phyloP scores from a whole-genome alignment of 139 green algal species.

The Coelastrella sp. region DNA sequence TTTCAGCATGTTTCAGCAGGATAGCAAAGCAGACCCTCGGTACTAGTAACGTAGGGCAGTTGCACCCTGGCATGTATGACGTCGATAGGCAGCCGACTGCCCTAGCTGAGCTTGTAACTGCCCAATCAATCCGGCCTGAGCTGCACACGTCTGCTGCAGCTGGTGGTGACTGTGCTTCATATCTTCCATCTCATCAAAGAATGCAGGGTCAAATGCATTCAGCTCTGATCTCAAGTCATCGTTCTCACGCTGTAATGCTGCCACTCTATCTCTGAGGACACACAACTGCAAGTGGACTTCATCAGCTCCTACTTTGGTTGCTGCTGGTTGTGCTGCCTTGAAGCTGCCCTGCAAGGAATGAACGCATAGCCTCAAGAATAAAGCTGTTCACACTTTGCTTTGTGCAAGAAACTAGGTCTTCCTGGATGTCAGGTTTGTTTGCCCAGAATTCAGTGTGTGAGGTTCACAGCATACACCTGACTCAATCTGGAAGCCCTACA shows the following conservation, averaged over 20 bases:
- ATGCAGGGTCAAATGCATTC: conserved; percentile 79
- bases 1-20: too few relatives aligned
- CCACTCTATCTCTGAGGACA: conserved; percentile 59
- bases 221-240: conserved; percentile 77
- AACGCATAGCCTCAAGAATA: too few relatives aligned
- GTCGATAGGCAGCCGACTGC: background rate
- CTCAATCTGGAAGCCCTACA: too few relatives aligned
- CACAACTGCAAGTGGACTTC: background rate
- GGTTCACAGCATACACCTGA: too few relatives aligned
- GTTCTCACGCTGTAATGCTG: conserved; percentile 76
- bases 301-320: background rate
- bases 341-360: background rate
- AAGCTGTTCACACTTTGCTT: too few relatives aligned
- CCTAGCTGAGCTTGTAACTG: conserved; percentile 27
- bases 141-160: conserved; percentile 31
- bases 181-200: conserved; percentile 87
- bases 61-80: too few relatives aligned
- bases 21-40: background rate
- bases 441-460: too few relatives aligned
- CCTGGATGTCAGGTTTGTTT: too few relatives aligned
- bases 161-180: conserved; percentile 56
- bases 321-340: background rate
- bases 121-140: conserved; percentile 15
- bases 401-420: too few relatives aligned
- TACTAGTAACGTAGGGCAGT: background rate